Base-by-base conservation (phyloP, 331 rosid genomes). In the Spiraea crenata region DNA sequence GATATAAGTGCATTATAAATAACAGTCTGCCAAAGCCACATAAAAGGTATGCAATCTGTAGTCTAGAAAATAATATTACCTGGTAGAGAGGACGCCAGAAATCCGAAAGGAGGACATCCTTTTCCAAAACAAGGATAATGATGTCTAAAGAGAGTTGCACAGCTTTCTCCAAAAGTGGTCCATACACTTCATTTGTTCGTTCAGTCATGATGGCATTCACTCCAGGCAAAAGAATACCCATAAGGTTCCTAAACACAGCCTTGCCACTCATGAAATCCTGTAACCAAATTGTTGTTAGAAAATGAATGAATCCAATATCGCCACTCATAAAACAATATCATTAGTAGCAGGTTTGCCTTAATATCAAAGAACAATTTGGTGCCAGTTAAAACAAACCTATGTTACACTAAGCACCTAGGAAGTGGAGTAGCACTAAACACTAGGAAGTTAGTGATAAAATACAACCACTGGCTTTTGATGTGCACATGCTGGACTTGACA, bases 231-330 rank as follows among this genome's bases (percentile, higher is more conserved):
- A 93, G 93, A 82, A 93, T 89, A 73, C 92, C 86, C 95, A 93
- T 93, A 67, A 93, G 91, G 81, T 93, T 93, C 67, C 97, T 88
- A 51, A 93, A 89, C 73, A 79, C 87, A 63, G 90, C 80, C 83
- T 91, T 93, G 6, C 96, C 99, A 79, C 97, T 93, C 99, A 93
- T 93, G 83, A 93, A 93, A 75, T 93, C 99, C 99, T 93, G 88
- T 79, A 75, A 81, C 69, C 67, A 57, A 14, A 14, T 58, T 15
- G 37, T 76, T 3, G 39, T 15, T 34, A 34, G 16, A 34, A 64
- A 56, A 34, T 45, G 38, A 46, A 50, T 34, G 35, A 34, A 31
- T 8, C 7, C 17, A 16, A 58, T 58, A 35, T 3, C 3, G 20
- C 37, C 4, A 14, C 12, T 58, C 20, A 38, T n/a, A 60, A 6